A percentile compares a stretch with the other conserved stretches of the same genome.
These are phyloP conservation scores for Magnaporthiopsis rhizophila DNA, from an alignment of 2,329 filamentous ascomycete species.

Conservation along the genomic window DNA sequence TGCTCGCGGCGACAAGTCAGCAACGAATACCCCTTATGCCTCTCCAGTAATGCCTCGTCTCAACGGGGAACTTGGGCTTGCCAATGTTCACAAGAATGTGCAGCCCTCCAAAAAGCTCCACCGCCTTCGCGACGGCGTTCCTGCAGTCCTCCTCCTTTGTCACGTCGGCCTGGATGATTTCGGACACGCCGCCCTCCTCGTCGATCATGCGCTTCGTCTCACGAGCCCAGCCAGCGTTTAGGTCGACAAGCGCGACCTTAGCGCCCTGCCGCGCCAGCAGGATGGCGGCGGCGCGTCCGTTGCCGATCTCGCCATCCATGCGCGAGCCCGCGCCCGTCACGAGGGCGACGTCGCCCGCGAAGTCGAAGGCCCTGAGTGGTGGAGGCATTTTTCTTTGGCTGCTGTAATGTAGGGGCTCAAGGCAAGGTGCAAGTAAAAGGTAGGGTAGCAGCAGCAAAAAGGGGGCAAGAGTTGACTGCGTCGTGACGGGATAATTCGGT, in stretches of 20 bases:
- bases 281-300: conserved; percentile 21
- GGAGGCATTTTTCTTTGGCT: conserved; percentile 10
- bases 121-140: conserved; percentile 14
- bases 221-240: conserved; percentile 16
- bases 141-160: conserved; percentile 17
- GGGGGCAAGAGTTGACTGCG: too few species aligned
- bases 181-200: conserved; percentile 17
- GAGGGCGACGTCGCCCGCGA: conserved; percentile 23
- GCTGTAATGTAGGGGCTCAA: too few species aligned
- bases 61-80: too few species aligned
- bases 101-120: conserved; percentile 17
- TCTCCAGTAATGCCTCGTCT: too few species aligned
- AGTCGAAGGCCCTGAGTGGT: conserved; percentile 16
- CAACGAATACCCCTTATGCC: too few species aligned
- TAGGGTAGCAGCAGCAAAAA: too few species aligned
- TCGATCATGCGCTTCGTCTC: conserved; percentile 23
- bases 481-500: too few species aligned
- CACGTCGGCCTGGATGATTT: conserved; percentile 19
- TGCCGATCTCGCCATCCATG: conserved; percentile 21
- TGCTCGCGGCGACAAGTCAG: too few species aligned
- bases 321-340: conserved; percentile 23
- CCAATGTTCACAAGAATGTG: conserved; percentile 21
- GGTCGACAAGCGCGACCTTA: conserved; percentile 19
- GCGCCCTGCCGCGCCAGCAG: conserved; percentile 21
- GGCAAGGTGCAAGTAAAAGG: too few species aligned